These are phyloP conservation scores for Durio zibethinus DNA, from an alignment of 345 rosid genomes.

Conservation along the genomic window DNA sequence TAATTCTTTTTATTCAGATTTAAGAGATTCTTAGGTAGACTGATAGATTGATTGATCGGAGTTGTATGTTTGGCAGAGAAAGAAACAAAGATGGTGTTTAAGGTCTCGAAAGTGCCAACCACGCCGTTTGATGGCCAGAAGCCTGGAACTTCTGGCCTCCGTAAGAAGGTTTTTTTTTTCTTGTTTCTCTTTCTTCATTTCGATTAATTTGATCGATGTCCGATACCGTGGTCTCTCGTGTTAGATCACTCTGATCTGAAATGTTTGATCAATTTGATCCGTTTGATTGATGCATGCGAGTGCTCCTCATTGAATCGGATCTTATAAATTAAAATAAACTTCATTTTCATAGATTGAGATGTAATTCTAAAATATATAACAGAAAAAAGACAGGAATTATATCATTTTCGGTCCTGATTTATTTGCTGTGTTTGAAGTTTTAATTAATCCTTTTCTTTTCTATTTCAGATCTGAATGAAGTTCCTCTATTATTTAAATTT, in stretches of 20 bases:
- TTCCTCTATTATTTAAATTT: background rate
- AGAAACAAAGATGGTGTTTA: conserved; percentile 38
- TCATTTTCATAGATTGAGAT: background rate
- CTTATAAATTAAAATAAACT: background rate
- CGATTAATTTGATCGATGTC: background rate
- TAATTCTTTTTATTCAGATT: background rate
- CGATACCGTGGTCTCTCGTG: background rate
- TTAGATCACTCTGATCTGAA: background rate
- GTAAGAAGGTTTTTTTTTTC: conserved; percentile 76
- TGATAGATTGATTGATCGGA: background rate
- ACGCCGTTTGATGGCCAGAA: conserved; percentile 88
- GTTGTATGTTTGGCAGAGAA: background rate
- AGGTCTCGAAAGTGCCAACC: conserved; percentile 55
- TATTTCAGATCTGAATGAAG: conserved; percentile 3
- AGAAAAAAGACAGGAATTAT: background rate
- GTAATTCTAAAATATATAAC: background rate
- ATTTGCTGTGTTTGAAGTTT: background rate
- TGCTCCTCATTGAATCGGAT: conserved; percentile 5
- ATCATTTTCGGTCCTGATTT: background rate
- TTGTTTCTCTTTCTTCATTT: background rate
- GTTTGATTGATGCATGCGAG: conserved; percentile 3
- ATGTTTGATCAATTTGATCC: background rate
- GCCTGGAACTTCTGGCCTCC: conserved; percentile 99
- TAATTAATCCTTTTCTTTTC: background rate
- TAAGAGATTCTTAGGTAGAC: background rate